These are phyloP conservation scores for Alternaria gansuensis DNA, from an alignment of 2,329 filamentous ascomycete genomes.

Conservation along the genomic window DNA sequence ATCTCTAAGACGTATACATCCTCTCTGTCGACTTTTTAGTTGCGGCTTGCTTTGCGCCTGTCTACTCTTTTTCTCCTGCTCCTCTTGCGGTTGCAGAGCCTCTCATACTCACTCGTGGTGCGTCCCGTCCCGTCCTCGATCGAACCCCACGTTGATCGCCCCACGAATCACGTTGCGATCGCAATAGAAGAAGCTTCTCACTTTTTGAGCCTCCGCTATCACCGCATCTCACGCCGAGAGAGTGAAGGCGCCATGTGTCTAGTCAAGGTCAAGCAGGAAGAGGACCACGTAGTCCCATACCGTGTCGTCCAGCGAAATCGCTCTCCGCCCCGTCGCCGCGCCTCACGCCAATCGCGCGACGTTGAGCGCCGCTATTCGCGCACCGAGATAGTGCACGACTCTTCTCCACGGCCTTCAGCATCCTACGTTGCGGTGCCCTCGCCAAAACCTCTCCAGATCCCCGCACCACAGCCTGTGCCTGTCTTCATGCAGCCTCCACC, in stretches of 20 bases:
- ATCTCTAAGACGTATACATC: slow-evolving; percentile 29
- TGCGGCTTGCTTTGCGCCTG: slow-evolving; percentile 29
- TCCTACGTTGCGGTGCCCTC: slow-evolving; percentile 48
- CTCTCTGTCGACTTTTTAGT: slow-evolving; percentile 29
- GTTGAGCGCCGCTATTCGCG: slow-evolving; percentile 42
- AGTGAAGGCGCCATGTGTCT: slow-evolving; percentile 55
- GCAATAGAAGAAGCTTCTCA: slow-evolving; percentile 30
- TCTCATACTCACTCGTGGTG: slow-evolving; percentile 15
- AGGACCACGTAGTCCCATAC: slow-evolving; percentile 55
- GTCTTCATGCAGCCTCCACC: slow-evolving; percentile 51
- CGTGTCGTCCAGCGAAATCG: slow-evolving; percentile 45
- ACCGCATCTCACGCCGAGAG: slow-evolving; percentile 12
- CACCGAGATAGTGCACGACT: slow-evolving; percentile 45
- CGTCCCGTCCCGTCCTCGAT: slow-evolving; percentile 21
- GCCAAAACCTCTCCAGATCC: slow-evolving; percentile 47
- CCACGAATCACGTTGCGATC: slow-evolving; percentile 48
- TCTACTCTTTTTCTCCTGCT: background rate
- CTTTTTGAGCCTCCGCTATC: slow-evolving; percentile 8
- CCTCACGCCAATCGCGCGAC: slow-evolving; percentile 33
- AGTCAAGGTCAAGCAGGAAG: slow-evolving; percentile 57
- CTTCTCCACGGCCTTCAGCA: slow-evolving; percentile 38
- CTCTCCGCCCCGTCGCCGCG: slow-evolving; percentile 44
- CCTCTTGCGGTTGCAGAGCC: slow-evolving; percentile 7
- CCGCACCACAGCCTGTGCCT: slow-evolving; percentile 54
- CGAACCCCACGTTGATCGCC: slow-evolving; percentile 40